A percentile compares a stretch with the other conserved stretches of the same genome.
These are phyloP conservation scores for Carex scoparia DNA, from an alignment of 176 grass and related monocot species.

Conservation along the genomic window DNA sequence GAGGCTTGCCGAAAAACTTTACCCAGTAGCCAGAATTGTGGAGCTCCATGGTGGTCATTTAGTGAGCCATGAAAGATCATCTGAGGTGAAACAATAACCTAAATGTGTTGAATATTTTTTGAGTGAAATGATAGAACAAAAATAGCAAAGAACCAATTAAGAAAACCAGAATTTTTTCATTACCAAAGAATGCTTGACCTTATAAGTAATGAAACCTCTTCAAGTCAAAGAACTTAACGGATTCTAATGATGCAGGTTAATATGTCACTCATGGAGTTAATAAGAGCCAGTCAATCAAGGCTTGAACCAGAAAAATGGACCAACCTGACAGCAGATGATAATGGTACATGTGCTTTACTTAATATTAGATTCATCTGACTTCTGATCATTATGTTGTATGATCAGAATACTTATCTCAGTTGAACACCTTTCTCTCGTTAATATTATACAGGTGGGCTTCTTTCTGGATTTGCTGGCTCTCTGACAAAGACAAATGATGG, in stretches of 20 bases:
- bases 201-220: neutral
- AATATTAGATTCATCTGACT: neutral
- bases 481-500: conserved; percentile 19
- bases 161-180: neutral
- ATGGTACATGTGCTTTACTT: conserved; percentile 21
- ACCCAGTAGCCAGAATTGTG: conserved; percentile 54
- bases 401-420: neutral
- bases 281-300: conserved; percentile 60
- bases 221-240: neutral
- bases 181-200: neutral
- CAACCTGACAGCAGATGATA: conserved; percentile 18
- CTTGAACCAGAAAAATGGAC: conserved; percentile 56
- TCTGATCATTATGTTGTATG: neutral
- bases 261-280: conserved; percentile 52
- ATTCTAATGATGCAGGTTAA: conserved; percentile 43
- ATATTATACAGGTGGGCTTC: conserved; percentile 26
- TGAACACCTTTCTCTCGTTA: neutral
- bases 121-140: neutral
- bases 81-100: conserved; percentile 37
- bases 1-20: conserved; percentile 58
- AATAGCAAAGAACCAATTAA: neutral
- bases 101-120: neutral
- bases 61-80: conserved; percentile 61
- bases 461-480: conserved; percentile 11
- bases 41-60: conserved; percentile 76